Evolutionary conservation across 768 basidiomycete genomes (phyloP).

Genomic region (Collybia mongolica): DNA sequence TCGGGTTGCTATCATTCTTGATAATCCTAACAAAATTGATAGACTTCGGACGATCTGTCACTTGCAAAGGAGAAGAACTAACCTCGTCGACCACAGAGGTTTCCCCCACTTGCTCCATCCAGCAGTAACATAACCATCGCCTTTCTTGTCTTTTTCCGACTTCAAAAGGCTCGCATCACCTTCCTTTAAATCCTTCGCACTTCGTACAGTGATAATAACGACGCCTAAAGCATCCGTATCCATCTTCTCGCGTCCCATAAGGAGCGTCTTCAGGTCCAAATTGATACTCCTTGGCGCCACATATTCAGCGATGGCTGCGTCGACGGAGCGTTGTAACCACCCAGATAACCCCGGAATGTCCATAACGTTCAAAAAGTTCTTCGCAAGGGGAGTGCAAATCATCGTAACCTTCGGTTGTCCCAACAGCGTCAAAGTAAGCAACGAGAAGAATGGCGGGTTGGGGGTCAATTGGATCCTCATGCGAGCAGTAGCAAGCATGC

Average conservation of each 20-base stretch:
- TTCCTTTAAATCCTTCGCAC: slow-evolving; percentile 49
- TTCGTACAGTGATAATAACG: slow-evolving; percentile 62
- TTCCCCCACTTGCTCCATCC: slow-evolving; percentile 64
- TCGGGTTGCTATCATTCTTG: slow-evolving; percentile 54
- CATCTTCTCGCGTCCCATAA: slow-evolving; percentile 59
- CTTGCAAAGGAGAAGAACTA: background rate
- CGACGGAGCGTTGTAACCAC: slow-evolving; percentile 68
- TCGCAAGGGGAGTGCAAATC: slow-evolving; percentile 63
- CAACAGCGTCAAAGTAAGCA: slow-evolving; percentile 59
- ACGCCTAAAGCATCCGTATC: slow-evolving; percentile 68
- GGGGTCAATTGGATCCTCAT: slow-evolving; percentile 74
- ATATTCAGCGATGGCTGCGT: slow-evolving; percentile 57
- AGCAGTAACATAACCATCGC: slow-evolving; percentile 61
- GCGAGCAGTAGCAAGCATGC: slow-evolving; percentile 60
- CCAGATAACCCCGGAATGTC: slow-evolving; percentile 69
- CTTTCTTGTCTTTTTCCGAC: slow-evolving; percentile 21
- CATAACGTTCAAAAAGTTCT: slow-evolving; percentile 71
- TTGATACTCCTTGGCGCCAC: slow-evolving; percentile 74
- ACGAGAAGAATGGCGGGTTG: slow-evolving; percentile 57
- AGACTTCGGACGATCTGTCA: too few species aligned
- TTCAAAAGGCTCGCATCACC: slow-evolving; percentile 38
- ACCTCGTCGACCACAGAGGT: slow-evolving; percentile 68
- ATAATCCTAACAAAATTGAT: slow-evolving; percentile 47
- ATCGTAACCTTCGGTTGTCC: slow-evolving; percentile 68
- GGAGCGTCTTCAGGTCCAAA: slow-evolving; percentile 62